Conservation (phyloP, 106 monocot genomes). For the Dendrobium nobile region DNA sequence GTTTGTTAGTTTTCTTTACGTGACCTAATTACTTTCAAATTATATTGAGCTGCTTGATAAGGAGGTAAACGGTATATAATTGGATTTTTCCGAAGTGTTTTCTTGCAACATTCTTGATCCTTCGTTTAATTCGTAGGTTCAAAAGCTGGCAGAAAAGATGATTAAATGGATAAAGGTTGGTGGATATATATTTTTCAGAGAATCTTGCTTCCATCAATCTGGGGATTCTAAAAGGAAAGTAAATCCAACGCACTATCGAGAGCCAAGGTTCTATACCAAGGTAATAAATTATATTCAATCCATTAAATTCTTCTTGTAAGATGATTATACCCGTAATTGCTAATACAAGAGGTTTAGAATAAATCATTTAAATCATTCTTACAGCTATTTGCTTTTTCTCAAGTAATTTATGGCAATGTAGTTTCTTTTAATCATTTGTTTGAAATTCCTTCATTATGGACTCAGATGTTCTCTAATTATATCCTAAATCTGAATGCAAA, state of each 20-base stretch:
- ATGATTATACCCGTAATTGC: not conserved
- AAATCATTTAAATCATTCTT: not conserved
- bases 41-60: not conserved
- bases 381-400: not conserved
- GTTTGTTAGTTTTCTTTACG: not conserved
- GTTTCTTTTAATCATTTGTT: not conserved
- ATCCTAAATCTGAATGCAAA: not conserved
- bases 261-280: slow-evolving; percentile 97
- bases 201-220: slow-evolving; percentile 98
- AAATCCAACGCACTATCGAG: slow-evolving; percentile 94
- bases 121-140: slow-evolving; percentile 39
- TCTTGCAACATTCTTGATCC: not conserved
- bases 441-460: not conserved
- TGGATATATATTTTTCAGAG: slow-evolving; percentile 92
- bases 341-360: not conserved
- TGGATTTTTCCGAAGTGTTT: not conserved
- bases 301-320: not conserved
- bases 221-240: slow-evolving; percentile 92
- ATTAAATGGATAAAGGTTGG: slow-evolving; percentile 93
- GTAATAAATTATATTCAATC: slow-evolving; percentile 14
- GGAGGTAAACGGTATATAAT: not conserved
- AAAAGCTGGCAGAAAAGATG: slow-evolving; percentile 66
- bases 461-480: not conserved
- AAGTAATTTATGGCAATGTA: not conserved
- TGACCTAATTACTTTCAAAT: not conserved